Evolutionary conservation across 2,329 filamentous ascomycete genomes (phyloP).

Genomic region (Exophiala phaeomuriformis): DNA sequence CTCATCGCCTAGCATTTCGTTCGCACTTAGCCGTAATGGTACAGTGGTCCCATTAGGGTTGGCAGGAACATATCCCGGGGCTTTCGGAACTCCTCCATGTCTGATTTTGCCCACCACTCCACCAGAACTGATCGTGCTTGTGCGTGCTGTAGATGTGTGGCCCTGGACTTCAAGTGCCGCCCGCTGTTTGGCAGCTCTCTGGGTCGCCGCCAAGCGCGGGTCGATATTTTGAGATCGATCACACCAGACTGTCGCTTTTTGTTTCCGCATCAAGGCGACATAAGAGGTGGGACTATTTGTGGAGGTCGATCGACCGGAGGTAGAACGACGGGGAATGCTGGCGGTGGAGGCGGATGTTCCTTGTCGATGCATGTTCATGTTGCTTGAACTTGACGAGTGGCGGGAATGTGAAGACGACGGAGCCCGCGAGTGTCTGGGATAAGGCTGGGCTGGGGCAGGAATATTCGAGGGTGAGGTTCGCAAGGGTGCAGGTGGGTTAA

Average conservation of each 20-base stretch:
- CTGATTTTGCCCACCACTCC: constrained; percentile 66
- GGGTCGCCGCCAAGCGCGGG: constrained; percentile 70
- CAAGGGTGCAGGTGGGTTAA: constrained; percentile 9
- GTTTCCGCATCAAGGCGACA: constrained; percentile 89
- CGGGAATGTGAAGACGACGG: constrained; percentile 22
- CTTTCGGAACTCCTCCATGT: constrained; percentile 73
- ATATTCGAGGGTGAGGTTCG: constrained; percentile 7
- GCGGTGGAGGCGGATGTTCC: constrained; percentile 21
- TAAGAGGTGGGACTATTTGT: constrained; percentile 46
- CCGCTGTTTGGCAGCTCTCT: constrained; percentile 77
- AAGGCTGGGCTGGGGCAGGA: not conserved
- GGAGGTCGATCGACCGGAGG: constrained; percentile 24
- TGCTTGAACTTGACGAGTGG: constrained; percentile 20
- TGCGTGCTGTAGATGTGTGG: constrained; percentile 47
- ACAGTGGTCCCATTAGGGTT: constrained; percentile 73
- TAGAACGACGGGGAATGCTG: constrained; percentile 26
- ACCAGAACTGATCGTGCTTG: constrained; percentile 55
- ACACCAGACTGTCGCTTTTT: constrained; percentile 98
- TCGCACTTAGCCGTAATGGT: constrained; percentile 86
- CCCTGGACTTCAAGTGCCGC: constrained; percentile 78
- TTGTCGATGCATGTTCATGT: constrained; percentile 26
- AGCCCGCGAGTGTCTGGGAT: constrained; percentile 8
- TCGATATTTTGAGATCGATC: constrained; percentile 91
- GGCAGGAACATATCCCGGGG: constrained; percentile 70
- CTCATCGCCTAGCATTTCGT: constrained; percentile 83